Evolutionary conservation across 139 green algal species (phyloP), one percentile per base, ranked within the genome.

Genomic region (Astrephomene gubernaculifera): DNA sequence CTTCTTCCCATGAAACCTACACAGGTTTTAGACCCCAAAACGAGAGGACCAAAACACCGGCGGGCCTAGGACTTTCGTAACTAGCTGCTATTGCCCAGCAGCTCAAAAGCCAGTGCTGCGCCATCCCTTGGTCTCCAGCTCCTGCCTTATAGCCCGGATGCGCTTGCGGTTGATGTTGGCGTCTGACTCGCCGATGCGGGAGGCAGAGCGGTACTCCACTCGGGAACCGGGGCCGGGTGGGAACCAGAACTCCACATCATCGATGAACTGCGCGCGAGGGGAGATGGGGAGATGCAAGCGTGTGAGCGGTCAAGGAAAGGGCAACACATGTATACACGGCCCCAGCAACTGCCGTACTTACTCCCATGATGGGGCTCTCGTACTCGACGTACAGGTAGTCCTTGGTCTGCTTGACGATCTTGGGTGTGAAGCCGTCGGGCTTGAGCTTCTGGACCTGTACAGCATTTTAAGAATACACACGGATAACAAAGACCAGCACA

Each of bases 361-460:
- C 93, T 81, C 97, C 96, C 83, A 99, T 96, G 19, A 92, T 94
- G 6, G 95, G 93, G 83, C 87, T 95, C 90, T 96, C 88, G 85
- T 96, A 99, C 93, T 99, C 97, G 0, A 90, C 93, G 81, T 98
- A 98, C 10, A 99, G 89, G 91, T 98, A 99, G 90, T 99, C 96
- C 38, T 92, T 84, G 0, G 87, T 95, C 79, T 96, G 89, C 81
- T 93, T 94, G 49, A 99, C 88, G 83, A 99, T 96, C 31, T 85
- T 97, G 69, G 94, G 93, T 0, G 83, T 91, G 81, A 98, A 99
- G 22, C 87, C 88, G 79, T 98, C 96, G 29, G 95, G 94, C 60
- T 95, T 90, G 35, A 92, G 88, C n/a, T 43, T 89, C 44, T 86
- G 72, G 19, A 94, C 86, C 83, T 93, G 86, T 41, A n/a, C n/a